Conservation (phyloP, 2,329 filamentous ascomycete species). For the Diaporthe ampelina region DNA sequence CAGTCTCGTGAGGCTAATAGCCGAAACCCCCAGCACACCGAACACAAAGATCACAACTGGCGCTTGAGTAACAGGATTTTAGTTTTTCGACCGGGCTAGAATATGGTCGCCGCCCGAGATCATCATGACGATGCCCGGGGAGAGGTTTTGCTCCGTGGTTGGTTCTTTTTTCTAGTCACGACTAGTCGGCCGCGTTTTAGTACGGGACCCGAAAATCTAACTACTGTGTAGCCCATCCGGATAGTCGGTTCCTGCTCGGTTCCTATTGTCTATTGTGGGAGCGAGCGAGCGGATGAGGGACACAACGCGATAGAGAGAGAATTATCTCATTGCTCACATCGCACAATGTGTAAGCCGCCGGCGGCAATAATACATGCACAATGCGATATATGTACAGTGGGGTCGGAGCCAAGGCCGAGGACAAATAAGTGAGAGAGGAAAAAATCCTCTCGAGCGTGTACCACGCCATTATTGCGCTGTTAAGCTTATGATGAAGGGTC, state of each 20-base stretch:
- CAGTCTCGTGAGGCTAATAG: not conserved
- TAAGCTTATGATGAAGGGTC: constrained; percentile 29
- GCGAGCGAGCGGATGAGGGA: not conserved
- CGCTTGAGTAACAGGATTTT: constrained; percentile 19
- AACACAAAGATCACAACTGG: constrained; percentile 1
- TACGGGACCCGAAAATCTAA: not conserved
- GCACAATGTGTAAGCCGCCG: not conserved
- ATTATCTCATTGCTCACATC: not conserved
- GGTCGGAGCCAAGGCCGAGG: constrained; percentile 28
- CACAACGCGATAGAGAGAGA: not conserved
- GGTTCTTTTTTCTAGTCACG: not conserved
- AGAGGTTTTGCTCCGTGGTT: not conserved
- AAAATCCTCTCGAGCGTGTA: not conserved
- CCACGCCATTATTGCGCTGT: constrained; percentile 27
- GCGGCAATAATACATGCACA: not conserved
- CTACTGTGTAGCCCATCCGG: not conserved
- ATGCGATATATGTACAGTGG: not conserved
- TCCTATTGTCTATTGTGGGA: not conserved
- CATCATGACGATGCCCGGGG: not conserved
- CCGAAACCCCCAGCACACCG: not conserved
- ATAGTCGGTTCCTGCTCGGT: constrained; percentile 9
- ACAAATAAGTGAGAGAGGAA: not conserved
- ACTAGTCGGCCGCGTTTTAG: constrained; percentile 23
- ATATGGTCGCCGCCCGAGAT: constrained; percentile 1
- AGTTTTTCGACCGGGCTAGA: not conserved